Evolutionary conservation across 345 rosid species (phyloP).

Genomic region (Reutealis trisperma): DNA sequence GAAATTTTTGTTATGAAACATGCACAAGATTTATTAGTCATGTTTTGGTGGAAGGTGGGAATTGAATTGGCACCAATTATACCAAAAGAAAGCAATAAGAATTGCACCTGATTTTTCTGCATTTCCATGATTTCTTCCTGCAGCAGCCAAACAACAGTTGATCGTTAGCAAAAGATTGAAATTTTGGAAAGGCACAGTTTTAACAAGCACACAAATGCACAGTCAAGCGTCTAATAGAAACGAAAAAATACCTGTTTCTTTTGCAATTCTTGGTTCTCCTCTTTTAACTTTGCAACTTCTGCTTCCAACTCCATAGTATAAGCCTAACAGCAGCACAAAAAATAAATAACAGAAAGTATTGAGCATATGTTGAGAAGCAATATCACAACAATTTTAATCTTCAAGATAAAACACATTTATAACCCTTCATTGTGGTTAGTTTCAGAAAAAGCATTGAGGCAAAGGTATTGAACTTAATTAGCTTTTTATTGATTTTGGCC

Average conservation of each 20-base stretch:
- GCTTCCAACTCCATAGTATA: constrained; percentile 95
- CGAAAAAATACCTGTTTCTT: constrained; percentile 66
- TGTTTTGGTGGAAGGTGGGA: background rate
- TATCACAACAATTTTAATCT: background rate
- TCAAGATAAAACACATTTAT: background rate
- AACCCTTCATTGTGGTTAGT: background rate
- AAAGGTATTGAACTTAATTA: constrained; percentile 1
- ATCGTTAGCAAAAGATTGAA: constrained; percentile 14
- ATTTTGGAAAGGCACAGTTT: background rate
- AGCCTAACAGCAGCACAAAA: constrained; percentile 54
- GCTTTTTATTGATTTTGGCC: background rate
- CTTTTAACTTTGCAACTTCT: constrained; percentile 81
- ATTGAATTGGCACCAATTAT: constrained; percentile 2
- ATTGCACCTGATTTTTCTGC: constrained; percentile 79
- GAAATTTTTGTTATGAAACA: background rate
- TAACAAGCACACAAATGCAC: background rate
- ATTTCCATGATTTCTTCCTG: constrained; percentile 72
- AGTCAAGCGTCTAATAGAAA: background rate
- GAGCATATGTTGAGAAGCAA: background rate
- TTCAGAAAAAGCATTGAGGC: background rate
- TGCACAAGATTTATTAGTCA: background rate
- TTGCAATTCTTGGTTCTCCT: constrained; percentile 70
- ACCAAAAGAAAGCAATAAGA: constrained; percentile 2
- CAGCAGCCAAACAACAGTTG: constrained; percentile 26
- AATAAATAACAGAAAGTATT: constrained; percentile 8